Conservation (phyloP, 1,284 basidiomycete species). For the Cutaneotrichosporon sp. region DNA sequence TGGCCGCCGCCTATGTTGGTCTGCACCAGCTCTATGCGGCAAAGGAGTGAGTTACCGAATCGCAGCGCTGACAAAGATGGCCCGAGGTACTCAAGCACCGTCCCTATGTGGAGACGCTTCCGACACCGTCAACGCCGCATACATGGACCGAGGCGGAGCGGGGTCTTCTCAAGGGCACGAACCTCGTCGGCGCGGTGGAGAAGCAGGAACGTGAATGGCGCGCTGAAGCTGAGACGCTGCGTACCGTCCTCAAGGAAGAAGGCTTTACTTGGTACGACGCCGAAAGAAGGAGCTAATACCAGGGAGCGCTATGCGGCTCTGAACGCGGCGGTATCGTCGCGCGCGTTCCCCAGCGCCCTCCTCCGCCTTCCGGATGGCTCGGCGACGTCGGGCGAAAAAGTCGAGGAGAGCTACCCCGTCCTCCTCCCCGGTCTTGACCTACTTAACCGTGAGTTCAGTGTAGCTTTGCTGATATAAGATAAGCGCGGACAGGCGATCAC, state of each 20-base stretch:
- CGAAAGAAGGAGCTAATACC: neutral
- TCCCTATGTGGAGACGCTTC: constrained; percentile 69
- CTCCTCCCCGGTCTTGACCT: constrained; percentile 81
- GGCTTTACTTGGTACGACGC: constrained; percentile 65
- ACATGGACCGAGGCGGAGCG: constrained; percentile 67
- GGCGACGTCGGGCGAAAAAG: constrained; percentile 12
- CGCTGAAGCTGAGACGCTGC: constrained; percentile 59
- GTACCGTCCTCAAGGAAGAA: constrained; percentile 56
- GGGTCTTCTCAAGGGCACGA: constrained; percentile 68
- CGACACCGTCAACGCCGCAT: constrained; percentile 70
- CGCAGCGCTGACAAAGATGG: constrained; percentile 17
- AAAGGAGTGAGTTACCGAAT: neutral
- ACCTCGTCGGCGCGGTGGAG: constrained; percentile 68
- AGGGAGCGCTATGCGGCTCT: constrained; percentile 72
- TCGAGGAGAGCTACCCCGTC: constrained; percentile 64
- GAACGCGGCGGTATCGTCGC: constrained; percentile 74
- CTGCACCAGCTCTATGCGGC: constrained; percentile 64
- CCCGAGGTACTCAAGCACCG: constrained; percentile 52
- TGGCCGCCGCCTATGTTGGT: constrained; percentile 67
- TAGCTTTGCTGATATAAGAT: constrained; percentile 23
- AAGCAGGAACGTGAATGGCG: constrained; percentile 64
- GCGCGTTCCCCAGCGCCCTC: constrained; percentile 81
- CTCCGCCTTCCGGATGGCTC: constrained; percentile 57
- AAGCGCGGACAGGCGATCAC: constrained; percentile 68
- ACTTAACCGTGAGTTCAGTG: constrained; percentile 65